Conservation (phyloP, 2,329 filamentous ascomycete species). For the Aspergillus brunneoviolaceus region DNA sequence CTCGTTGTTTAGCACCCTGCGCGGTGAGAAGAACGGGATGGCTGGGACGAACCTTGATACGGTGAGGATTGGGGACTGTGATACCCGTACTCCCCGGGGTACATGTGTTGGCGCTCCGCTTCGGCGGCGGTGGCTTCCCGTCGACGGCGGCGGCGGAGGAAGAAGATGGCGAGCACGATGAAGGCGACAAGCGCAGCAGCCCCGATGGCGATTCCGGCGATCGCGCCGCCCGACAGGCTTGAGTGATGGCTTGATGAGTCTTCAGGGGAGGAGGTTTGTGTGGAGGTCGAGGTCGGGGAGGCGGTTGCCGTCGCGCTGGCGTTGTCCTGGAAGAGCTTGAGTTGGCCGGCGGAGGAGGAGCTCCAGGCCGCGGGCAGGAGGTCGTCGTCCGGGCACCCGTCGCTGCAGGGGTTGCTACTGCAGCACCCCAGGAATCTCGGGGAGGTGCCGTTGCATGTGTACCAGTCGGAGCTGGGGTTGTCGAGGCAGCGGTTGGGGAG, state of each 20-base stretch:
- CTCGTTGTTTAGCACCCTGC: fast-evolving
- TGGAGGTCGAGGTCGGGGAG: neutral
- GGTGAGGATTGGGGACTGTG: neutral
- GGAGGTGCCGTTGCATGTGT: conserved; percentile 4
- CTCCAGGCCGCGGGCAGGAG: conserved; percentile 5
- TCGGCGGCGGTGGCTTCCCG: neutral
- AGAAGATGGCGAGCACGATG: neutral
- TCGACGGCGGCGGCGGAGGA: neutral
- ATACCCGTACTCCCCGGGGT: neutral
- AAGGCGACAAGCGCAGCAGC: neutral
- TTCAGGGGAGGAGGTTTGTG: neutral
- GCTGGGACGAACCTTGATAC: neutral
- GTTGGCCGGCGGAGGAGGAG: neutral
- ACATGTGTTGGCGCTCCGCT: neutral
- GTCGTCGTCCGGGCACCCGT: neutral
- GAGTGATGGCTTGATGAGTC: neutral
- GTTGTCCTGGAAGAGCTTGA: conserved; percentile 6
- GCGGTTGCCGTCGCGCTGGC: neutral
- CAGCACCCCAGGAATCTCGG: conserved; percentile 12
- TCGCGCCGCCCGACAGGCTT: neutral
- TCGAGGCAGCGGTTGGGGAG: conserved; percentile 6
- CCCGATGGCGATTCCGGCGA: neutral
- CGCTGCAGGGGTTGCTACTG: neutral
- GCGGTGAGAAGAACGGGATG: too few relatives aligned
- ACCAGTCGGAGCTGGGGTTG: conserved; percentile 1